Base-by-base conservation (phyloP, 768 basidiomycete species). In the Lyophyllum atratum region DNA sequence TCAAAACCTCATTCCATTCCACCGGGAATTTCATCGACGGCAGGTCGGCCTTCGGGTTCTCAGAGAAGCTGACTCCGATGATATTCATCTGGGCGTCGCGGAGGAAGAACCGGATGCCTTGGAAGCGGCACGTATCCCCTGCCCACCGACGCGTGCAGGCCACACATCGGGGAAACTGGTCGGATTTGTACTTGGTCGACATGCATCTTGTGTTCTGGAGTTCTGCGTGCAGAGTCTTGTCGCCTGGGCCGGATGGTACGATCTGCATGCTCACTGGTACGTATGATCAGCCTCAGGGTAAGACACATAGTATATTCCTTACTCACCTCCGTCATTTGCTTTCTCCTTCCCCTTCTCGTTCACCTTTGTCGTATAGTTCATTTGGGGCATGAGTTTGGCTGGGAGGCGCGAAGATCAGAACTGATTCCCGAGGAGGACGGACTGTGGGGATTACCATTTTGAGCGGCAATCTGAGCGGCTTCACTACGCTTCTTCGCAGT, bases 141-240 rank as follows among this genome's bases (percentile, higher is more conserved):
- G 90, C 90, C 90, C 91, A 92, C 22, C 91, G 86, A 40, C 91
- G 86, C 31, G 87, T 92, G 69, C 91, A 93, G 2, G 90, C 87
- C 33, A 92, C 87, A 64, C 91, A 93, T 14, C 88, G 85, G 39
- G 90, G 88, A 70, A 92, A 90, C 50, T 80, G 77, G 61, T 91
- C 89, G 43, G 76, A 72, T 59, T 82, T 83, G 68, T 92, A 92
- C 47, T 88, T 81, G 64, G 85, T 88, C 0, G 90, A 91, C 91
- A 93, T 93, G 74, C 91, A 93, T 5, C 91, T 82, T 2, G 90
- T 86, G 58, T 84, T 86, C 56, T 93, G 91, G 24, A 88, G 74
- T 65, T 93, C 91, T 4, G 86, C 84, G 42, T 83, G 76, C 37
- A 84, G 71, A 1, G 75, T 67, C 22, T 70, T 68, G 70, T 62